Base-by-base conservation (phyloP, 1,139 yeast genomes). In the Scheffersomyces titani region DNA sequence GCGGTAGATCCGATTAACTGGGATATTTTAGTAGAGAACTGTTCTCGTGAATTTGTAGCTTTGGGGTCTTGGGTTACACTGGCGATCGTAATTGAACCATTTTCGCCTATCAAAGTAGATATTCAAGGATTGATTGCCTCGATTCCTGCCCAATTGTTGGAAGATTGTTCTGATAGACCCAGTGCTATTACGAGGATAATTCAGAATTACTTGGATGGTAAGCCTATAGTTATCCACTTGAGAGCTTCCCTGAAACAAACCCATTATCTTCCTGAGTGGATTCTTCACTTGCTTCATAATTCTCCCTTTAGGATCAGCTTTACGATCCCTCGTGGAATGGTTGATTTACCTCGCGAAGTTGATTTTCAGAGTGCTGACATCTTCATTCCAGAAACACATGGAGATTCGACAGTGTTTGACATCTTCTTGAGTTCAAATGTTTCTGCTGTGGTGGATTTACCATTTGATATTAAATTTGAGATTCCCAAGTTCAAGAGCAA, bases 1-100 rank as follows among this genome's bases (percentile, higher is more conserved):
- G 55, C 57, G 1, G 51, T 75, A 1, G 65, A 59, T 1, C 36
- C 65, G 3, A 65, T 74, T 18, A 63, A 66, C 48, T 73, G 78
- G 78, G 68, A 69, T 52, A 52, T 75, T 3, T 61, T 66, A 16
- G 54, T 76, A 5, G 62, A 64, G 36, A 74, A 69, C 57, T 75
- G 79, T 61, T 54, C 64, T 13, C 50, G 52, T 1, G 51, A 63
- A 1, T 63, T 66, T 19, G 59, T 66, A 6, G 59, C 59, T 20
- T 57, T 74, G 6, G 78, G 78, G 0, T 45, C 57, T 2, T 72
- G 76, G 75, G 49, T 52, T 24, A 67, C 70, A 30, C 57, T 54
- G 5, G 55, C 63, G 1, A 53, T 71, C 20, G 19, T 40, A 1
- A 55, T 73, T 13, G 49, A 51, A 6, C 74, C 75, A 0, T 54